Evolutionary conservation across 2,329 filamentous ascomycete genomes (phyloP).

Genomic region (Colletotrichum liriopes): DNA sequence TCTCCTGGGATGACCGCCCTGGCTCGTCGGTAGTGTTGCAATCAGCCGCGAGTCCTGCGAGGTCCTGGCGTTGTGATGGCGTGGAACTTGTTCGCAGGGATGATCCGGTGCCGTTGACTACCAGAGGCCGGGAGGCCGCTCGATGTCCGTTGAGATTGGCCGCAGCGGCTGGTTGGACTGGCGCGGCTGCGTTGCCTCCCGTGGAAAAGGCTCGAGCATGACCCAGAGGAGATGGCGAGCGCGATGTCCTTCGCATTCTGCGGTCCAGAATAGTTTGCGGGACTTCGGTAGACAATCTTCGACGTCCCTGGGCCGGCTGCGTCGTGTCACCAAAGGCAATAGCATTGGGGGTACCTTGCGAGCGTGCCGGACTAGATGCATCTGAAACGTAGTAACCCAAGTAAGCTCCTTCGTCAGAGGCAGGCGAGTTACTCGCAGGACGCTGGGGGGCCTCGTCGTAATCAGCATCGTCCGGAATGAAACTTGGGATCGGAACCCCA

Average conservation of each 20-base stretch:
- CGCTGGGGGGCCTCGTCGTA: conserved; percentile 62
- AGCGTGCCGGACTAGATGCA: conserved; percentile 47
- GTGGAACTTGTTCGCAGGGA: conserved; percentile 54
- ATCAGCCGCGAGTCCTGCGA: conserved; percentile 17
- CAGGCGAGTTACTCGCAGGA: conserved; percentile 61
- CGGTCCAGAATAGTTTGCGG: conserved; percentile 69
- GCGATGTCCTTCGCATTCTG: conserved; percentile 67
- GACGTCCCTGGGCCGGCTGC: conserved; percentile 57
- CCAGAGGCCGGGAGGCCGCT: conserved; percentile 61
- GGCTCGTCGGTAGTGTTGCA: conserved; percentile 46
- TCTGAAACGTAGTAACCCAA: conserved; percentile 57
- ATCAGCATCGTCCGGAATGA: conserved; percentile 69
- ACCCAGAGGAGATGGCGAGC: conserved; percentile 71
- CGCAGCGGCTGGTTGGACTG: conserved; percentile 58
- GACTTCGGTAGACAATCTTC: conserved; percentile 67
- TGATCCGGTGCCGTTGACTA: conserved; percentile 70
- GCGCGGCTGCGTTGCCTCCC: conserved; percentile 56
- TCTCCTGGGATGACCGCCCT: conserved; percentile 45
- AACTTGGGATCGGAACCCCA: conserved; percentile 68
- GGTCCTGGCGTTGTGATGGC: conserved; percentile 36
- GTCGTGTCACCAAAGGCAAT: conserved; percentile 66
- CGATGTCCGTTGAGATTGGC: conserved; percentile 53
- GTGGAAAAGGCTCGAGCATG: conserved; percentile 62
- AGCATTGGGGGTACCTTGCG: conserved; percentile 53
- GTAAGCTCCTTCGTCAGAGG: conserved; percentile 63